A percentile compares a stretch with the other conserved stretches of the same genome.
Evolutionary conservation across 805 yeast species (phyloP).

Genomic region (Sugiyamaella qingdaonensis): DNA sequence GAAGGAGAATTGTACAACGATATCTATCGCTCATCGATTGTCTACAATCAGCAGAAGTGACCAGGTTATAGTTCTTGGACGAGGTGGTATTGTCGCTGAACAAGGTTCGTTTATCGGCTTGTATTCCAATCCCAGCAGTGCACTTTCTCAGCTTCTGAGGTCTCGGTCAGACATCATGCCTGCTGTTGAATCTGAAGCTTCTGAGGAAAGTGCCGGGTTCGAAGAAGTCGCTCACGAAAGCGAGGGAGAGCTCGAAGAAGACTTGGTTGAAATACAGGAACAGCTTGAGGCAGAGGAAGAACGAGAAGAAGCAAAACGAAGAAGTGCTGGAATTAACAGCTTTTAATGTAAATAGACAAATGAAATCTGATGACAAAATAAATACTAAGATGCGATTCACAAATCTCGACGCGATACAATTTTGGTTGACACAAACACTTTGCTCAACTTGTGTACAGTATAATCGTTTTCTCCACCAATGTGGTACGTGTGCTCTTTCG

Average conservation of each 20-base stretch:
- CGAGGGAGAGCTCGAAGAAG: constrained; percentile 27
- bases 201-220: constrained; percentile 27
- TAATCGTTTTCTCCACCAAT: constrained; percentile 23
- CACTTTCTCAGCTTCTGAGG: constrained; percentile 35
- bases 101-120: constrained; percentile 58
- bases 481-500: constrained; percentile 20
- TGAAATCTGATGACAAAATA: not conserved
- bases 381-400: not conserved
- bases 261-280: constrained; percentile 18
- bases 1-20: constrained; percentile 55
- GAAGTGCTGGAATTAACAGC: not conserved
- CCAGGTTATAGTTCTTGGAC: constrained; percentile 71
- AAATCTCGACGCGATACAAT: not conserved
- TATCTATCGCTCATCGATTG: constrained; percentile 87
- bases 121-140: constrained; percentile 42
- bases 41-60: constrained; percentile 83
- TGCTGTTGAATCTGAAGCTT: not conserved
- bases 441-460: constrained; percentile 11
- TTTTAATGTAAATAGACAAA: constrained; percentile 1
- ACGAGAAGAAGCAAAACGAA: constrained; percentile 7
- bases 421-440: not conserved
- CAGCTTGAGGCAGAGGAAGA: constrained; percentile 6
- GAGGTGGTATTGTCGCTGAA: constrained; percentile 71
- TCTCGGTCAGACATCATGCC: constrained; percentile 18
- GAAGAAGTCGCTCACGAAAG: constrained; percentile 31